Evolutionary conservation across 495 filamentous ascomycete species (phyloP), one percentile per base, ranked within the genome.

Genomic region (Penicillium paxilli): DNA sequence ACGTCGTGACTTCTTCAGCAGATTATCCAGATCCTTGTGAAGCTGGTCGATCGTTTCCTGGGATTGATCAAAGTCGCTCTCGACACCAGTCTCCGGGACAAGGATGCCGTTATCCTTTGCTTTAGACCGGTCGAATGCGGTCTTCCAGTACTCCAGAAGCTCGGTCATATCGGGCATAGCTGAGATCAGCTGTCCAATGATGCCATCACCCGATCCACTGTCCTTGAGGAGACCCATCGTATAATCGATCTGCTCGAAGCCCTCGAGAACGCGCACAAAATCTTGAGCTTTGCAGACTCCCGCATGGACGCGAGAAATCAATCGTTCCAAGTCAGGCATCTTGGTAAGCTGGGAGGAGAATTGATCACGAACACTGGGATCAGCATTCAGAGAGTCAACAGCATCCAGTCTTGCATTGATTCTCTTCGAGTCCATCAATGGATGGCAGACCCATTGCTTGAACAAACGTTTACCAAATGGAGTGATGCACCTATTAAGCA

Each of bases 401-500:
- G 95, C 94, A 71, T 99, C 95, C 6, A 99, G 73, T n/a, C 95
- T 80, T 46, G 94, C 90, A 65, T 98, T 95, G 76, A 98, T 96
- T 70, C 86, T 89, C 19, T 79, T 71, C 17, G 88, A 81, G 72
- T 97, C 89, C 54, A 90, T 88, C 25, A 99, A 78, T 0, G 95
- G 95, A 62, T 98, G 95, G 72, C 94, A 98, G 3, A 98, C 88
- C 95, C 95, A 99, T 69, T 96, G 92, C 33, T 92, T 87, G 70
- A 98, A 92, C 72, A 94, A 88, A 4, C 95, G 87, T 75, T 99
- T 99, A 47, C 93, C 95, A 61, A 98, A 99, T 0, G 95, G 93
- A 1, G 95, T 97, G 51, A 96, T 87, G 67, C 95, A 99, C 21
- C 90, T 83, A 69, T 99, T 98, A 11, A 99, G 79, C 35, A 98